A percentile compares a stretch with the other conserved stretches of the same genome.
Evolutionary conservation across 257 asterid species (phyloP).

Genomic region (Scutellaria minor): DNA sequence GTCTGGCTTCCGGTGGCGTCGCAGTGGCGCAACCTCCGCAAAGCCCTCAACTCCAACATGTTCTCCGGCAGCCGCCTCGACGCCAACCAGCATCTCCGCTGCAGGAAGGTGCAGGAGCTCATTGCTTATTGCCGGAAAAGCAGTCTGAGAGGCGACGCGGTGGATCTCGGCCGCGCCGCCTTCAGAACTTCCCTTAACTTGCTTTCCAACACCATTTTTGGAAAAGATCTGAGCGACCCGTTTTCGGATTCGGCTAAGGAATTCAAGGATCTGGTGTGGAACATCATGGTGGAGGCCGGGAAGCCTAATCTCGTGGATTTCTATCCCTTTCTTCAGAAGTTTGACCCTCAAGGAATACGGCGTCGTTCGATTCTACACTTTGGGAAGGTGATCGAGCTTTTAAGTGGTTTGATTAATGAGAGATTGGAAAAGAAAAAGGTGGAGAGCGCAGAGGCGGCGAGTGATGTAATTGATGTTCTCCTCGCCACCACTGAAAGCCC

Average conservation of each 20-base stretch:
- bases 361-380: slow-evolving; percentile 47
- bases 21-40: slow-evolving; percentile 72
- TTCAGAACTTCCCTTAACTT: slow-evolving; percentile 57
- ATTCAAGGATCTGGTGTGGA: slow-evolving; percentile 61
- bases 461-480: slow-evolving; percentile 55
- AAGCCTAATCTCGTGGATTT: slow-evolving; percentile 69
- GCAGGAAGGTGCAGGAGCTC: slow-evolving; percentile 63
- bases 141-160: slow-evolving; percentile 50
- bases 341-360: slow-evolving; percentile 69
- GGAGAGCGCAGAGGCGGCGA: slow-evolving; percentile 1
- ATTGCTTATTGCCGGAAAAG: slow-evolving; percentile 48
- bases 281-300: slow-evolving; percentile 60
- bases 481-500: slow-evolving; percentile 52
- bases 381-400: slow-evolving; percentile 41
- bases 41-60: slow-evolving; percentile 57
- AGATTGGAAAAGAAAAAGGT: slow-evolving; percentile 42
- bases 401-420: slow-evolving; percentile 51
- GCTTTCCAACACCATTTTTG: slow-evolving; percentile 56
- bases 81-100: slow-evolving; percentile 59
- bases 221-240: slow-evolving; percentile 58
- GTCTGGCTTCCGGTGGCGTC: slow-evolving; percentile 69
- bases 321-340: slow-evolving; percentile 46
- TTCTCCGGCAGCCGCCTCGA: slow-evolving; percentile 70
- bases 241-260: slow-evolving; percentile 58
- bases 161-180: slow-evolving; percentile 62